Conservation (phyloP, 371 early-diverging fungal species). For the Conidiobolus coronatus region DNA sequence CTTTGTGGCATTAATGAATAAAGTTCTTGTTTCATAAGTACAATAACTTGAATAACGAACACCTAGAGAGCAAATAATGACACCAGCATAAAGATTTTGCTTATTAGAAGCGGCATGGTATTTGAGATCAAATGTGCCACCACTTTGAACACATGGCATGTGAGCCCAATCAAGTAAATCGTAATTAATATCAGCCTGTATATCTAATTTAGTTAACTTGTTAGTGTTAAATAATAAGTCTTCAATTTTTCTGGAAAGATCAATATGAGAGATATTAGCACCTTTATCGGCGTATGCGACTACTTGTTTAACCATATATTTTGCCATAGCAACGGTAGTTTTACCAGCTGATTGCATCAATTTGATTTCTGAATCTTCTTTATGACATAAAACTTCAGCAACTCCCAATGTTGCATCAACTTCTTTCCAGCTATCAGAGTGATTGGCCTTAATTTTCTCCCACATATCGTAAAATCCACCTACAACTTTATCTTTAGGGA, state of each 20-base stretch:
- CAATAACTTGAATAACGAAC: conserved; percentile 84
- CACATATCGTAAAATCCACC: conserved; percentile 68
- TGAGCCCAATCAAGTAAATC: conserved; percentile 76
- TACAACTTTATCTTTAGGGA: conserved; percentile 47
- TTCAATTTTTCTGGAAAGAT: conserved; percentile 57
- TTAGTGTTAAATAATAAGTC: conserved; percentile 39
- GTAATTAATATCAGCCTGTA: conserved; percentile 29
- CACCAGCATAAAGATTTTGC: conserved; percentile 54
- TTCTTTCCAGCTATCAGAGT: conserved; percentile 23
- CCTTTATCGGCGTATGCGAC: conserved; percentile 66
- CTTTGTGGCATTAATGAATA: conserved; percentile 73
- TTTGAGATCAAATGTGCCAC: conserved; percentile 74
- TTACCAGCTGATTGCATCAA: conserved; percentile 46
- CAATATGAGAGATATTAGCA: conserved; percentile 65
- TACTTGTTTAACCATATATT: conserved; percentile 56
- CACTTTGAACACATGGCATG: conserved; percentile 89
- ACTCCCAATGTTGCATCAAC: conserved; percentile 52
- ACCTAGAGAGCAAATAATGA: conserved; percentile 78
- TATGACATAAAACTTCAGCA: conserved; percentile 52
- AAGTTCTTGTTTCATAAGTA: conserved; percentile 80
- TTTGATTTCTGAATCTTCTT: conserved; percentile 74
- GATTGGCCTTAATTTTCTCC: conserved; percentile 27
- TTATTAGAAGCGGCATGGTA: conserved; percentile 56
- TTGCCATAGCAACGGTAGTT: conserved; percentile 50
- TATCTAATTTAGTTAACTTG: conserved; percentile 28